Evolutionary conservation across 257 asterid genomes (phyloP), one percentile per base, ranked within the genome.

Genomic region (Asclepias syriaca): DNA sequence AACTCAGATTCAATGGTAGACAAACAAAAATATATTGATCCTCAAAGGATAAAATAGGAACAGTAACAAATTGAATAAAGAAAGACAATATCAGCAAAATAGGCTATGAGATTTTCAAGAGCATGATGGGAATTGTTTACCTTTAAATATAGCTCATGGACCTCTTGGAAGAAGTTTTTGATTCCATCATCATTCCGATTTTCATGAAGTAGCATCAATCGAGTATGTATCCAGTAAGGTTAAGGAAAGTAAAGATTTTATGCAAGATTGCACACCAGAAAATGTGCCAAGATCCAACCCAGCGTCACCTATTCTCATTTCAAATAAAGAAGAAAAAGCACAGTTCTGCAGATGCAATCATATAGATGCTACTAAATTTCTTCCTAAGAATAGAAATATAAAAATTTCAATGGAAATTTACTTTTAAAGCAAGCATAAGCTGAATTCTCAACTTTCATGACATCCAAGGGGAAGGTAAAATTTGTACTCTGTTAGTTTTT

Each of bases 171-270:
- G 89, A 93, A 91, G 86, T 95, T 93, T 84, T 93, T 93, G 81
- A 93, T 93, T 68, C 98, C 98, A 81, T 93, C 98, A 67, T 93
- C 98, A 77, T 93, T 93, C 69, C 96, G 96, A 61, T 96, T 83
- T 81, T 93, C 98, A 32, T 93, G 98, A 82, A 93, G 98, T 84
- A 93, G 85, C 98, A 91, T 91, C 72, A 91, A 49, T 80, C 96
- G 94, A 73, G 97, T 91, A 87, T 93, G 98, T 93, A 86, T 61
- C 73, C 74, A 68, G 75, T 49, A 16, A 3, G 45, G 61, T 68
- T 60, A 68, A 68, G 53, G 48, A 50, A 68, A 27, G 21, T 29
- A 16, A 27, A 27, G 45, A 21, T 39, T 2, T 8, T 68, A 32
- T 53, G 50, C 49, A 29, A 32, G 19, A 51, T 19, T 3, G 18